These are phyloP conservation scores for Curvularia sp. DNA, from an alignment of 2,329 filamentous ascomycete genomes.

Conservation along the genomic window DNA sequence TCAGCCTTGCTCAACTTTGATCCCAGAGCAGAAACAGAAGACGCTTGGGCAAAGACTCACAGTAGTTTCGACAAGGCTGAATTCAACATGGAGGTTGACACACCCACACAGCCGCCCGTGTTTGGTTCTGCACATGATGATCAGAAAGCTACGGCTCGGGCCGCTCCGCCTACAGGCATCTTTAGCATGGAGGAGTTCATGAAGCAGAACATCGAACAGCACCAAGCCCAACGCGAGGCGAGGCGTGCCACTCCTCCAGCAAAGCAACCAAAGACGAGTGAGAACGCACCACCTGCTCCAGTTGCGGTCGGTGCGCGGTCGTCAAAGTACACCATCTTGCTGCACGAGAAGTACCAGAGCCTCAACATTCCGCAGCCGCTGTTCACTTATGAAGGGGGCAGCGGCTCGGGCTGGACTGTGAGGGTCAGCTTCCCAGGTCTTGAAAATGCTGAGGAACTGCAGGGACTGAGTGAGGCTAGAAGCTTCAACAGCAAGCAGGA, in stretches of 20 bases:
- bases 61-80: slow-evolving; percentile 1
- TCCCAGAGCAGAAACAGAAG: neutral
- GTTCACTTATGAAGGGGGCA: slow-evolving; percentile 26
- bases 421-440: slow-evolving; percentile 34
- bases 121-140: slow-evolving; percentile 1
- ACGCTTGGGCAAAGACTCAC: neutral
- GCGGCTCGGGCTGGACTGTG: slow-evolving; percentile 28
- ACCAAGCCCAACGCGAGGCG: slow-evolving; percentile 18
- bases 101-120: neutral
- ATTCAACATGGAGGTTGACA: slow-evolving; percentile 21
- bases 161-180: slow-evolving; percentile 10
- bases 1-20: neutral
- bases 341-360: slow-evolving; percentile 38
- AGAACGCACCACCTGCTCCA: slow-evolving; percentile 15
- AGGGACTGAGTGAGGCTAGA: slow-evolving; percentile 28
- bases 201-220: slow-evolving; percentile 11
- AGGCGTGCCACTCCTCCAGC: slow-evolving; percentile 3
- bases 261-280: slow-evolving; percentile 16
- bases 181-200: slow-evolving; percentile 34
- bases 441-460: slow-evolving; percentile 17
- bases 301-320: slow-evolving; percentile 30
- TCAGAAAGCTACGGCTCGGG: neutral
- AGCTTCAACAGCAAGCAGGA: slow-evolving; percentile 52
- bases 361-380: slow-evolving; percentile 32
- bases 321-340: slow-evolving; percentile 28